Evolutionary conservation across 192 early-diverging fungal species (phyloP), one percentile per base, ranked within the genome.

Genomic region (Backusella psychrophila): DNA sequence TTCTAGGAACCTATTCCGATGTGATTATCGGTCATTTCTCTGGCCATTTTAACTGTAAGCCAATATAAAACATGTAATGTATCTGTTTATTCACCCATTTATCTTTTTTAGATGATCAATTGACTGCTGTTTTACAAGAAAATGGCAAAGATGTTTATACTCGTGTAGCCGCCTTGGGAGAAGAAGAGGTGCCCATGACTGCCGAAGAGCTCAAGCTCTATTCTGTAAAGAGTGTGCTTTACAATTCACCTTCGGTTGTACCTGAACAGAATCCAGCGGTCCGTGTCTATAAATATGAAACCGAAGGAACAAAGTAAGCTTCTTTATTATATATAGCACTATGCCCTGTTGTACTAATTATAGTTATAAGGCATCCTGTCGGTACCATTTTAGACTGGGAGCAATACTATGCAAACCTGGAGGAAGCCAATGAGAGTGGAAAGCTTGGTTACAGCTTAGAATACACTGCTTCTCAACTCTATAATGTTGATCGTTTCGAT

Each of bases 251-350:
- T 6, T 85, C 84, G 14, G 44, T 85, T 23, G 26, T 81, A 46
- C 84, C 84, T 49, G 52, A 39, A 34, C 75, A 82, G 42, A 82
- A 85, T 38, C 79, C 84, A 21, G 84, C 75, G 49, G 34, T 85
- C 35, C 81, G 84, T 29, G 74, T 79, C 6, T 85, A 85, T 36
- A 53, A 69, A 4, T 85, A 85, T 72, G 79, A 80, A 33, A 81
- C 77, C 3, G n/a, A 38, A 19, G 76, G 67, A 19, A 39, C 35
- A 31, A 42, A 17, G 44, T 77, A 44, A 73, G 36, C 53, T 23
- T 9, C 23, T 21, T 26, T 56, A 23, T 19, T 44, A 17, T 59
- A 44, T 36, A 14, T 15, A 14, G 15, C 34, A 75, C n/a, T 33
- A 23, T 6, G 33, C 66, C 6, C 6, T 70, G 65, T 63, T 71